phyloP scores from a whole-genome alignment of 192 early-diverging fungal genomes.

The Gryganskiella cystojenkinii region DNA sequence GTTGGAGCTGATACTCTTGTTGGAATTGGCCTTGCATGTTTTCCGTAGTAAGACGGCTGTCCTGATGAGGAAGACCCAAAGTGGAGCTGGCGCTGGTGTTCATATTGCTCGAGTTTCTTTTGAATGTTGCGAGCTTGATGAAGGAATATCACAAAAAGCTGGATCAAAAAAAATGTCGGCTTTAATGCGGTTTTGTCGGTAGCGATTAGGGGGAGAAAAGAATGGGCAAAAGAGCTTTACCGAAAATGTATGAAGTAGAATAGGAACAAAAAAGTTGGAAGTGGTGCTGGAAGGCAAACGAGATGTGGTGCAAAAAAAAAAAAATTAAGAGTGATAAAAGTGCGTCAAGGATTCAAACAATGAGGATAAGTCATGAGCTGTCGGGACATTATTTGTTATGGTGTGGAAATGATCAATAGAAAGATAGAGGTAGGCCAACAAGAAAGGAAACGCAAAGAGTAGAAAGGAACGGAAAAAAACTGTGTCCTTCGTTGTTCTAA shows the following conservation, averaged over 20 bases:
- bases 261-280: neutral
- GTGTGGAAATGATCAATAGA: neutral
- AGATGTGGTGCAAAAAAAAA: too few relatives aligned
- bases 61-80: neutral
- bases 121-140: too few relatives aligned
- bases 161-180: neutral
- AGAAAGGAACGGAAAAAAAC: too few relatives aligned
- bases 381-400: neutral
- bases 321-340: too few relatives aligned
- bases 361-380: neutral
- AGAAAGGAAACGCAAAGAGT: constrained; percentile 1
- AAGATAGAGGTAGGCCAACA: neutral
- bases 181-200: too few relatives aligned
- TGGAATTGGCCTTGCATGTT: neutral
- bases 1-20: constrained; percentile 11
- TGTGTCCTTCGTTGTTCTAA: too few relatives aligned
- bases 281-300: neutral
- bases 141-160: neutral
- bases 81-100: neutral
- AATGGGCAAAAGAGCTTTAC: too few relatives aligned
- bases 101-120: neutral
- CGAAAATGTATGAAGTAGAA: neutral
- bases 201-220: too few relatives aligned
- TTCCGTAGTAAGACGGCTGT: too few relatives aligned
- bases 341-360: too few relatives aligned